These are phyloP conservation scores for Podila epicladia DNA, from an alignment of 192 early-diverging fungal species.

Conservation along the genomic window DNA sequence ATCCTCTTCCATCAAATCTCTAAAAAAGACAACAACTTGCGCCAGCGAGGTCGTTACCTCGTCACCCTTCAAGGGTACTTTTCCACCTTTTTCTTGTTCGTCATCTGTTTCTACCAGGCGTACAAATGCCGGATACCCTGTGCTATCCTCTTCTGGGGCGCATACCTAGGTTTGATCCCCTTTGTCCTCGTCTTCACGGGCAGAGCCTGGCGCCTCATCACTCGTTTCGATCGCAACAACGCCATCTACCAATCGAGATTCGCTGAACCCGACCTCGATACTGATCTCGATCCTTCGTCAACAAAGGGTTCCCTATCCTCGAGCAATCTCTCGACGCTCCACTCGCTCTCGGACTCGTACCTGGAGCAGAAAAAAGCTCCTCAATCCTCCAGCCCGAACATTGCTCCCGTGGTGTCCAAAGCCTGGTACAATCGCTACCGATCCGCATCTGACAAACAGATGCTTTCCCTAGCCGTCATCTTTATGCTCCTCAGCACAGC, in stretches of 20 bases:
- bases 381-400: conserved; percentile 12
- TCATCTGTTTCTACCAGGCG: conserved; percentile 19
- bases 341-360: neutral
- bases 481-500: conserved; percentile 11
- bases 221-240: conserved; percentile 30
- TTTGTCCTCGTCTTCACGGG: conserved; percentile 26
- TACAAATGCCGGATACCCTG: conserved; percentile 30
- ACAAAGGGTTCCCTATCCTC: neutral
- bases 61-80: conserved; percentile 33
- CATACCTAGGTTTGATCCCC: conserved; percentile 21
- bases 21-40: conserved; percentile 42
- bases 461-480: conserved; percentile 6
- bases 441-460: conserved; percentile 27
- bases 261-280: conserved; percentile 32
- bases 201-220: conserved; percentile 40
- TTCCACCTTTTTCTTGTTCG: conserved; percentile 10
- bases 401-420: conserved; percentile 11
- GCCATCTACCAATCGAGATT: conserved; percentile 41
- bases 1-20: conserved; percentile 42
- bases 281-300: neutral
- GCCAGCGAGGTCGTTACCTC: conserved; percentile 42
- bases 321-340: neutral
- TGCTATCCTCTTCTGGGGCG: conserved; percentile 18
- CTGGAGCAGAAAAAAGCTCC: conserved; percentile 9
- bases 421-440: conserved; percentile 46